Evolutionary conservation across 2,329 filamentous ascomycete species (phyloP).

Genomic region (Paramyrothecium sp.): DNA sequence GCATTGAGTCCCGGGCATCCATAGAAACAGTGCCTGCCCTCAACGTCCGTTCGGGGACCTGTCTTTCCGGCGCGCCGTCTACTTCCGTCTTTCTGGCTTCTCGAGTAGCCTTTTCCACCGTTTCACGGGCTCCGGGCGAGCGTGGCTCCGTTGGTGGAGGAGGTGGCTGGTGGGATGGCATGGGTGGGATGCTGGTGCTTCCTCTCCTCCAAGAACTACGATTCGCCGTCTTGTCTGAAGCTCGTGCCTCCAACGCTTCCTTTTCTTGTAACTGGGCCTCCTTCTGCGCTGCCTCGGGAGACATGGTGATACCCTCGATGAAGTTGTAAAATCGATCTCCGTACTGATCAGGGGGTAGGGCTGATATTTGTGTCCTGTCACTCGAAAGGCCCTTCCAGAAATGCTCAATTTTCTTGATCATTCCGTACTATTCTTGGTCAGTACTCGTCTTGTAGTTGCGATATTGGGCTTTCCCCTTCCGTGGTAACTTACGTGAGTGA

Average conservation of each 20-base stretch:
- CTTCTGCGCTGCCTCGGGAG: slow-evolving; percentile 77
- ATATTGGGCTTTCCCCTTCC: not conserved
- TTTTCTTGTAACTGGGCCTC: slow-evolving; percentile 60
- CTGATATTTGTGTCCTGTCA: slow-evolving; percentile 85
- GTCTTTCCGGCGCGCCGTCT: slow-evolving; percentile 36
- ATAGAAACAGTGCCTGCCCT: slow-evolving; percentile 25
- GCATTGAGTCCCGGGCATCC: slow-evolving; percentile 57
- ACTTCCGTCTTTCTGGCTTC: slow-evolving; percentile 33
- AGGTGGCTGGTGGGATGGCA: slow-evolving; percentile 46
- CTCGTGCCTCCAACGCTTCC: slow-evolving; percentile 46
- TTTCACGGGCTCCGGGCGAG: slow-evolving; percentile 37
- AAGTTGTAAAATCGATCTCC: slow-evolving; percentile 94
- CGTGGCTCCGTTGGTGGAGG: slow-evolving; percentile 28
- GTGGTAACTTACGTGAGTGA: slow-evolving; percentile 77
- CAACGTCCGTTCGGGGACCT: slow-evolving; percentile 63
- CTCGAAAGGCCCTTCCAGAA: slow-evolving; percentile 93
- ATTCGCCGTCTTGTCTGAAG: slow-evolving; percentile 31
- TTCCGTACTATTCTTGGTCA: slow-evolving; percentile 68
- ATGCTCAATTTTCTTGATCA: slow-evolving; percentile 92
- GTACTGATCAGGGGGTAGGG: slow-evolving; percentile 85
- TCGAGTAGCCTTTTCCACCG: slow-evolving; percentile 36
- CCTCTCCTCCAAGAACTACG: slow-evolving; percentile 34
- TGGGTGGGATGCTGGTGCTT: slow-evolving; percentile 36
- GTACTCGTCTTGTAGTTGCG: slow-evolving; percentile 4
- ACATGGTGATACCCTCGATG: slow-evolving; percentile 87